Percentiles rank a stretch among this genome's conserved stretches.
Evolutionary conservation across 2,329 filamentous ascomycete species (phyloP).

Genomic region (Dactylellina leptospora): DNA sequence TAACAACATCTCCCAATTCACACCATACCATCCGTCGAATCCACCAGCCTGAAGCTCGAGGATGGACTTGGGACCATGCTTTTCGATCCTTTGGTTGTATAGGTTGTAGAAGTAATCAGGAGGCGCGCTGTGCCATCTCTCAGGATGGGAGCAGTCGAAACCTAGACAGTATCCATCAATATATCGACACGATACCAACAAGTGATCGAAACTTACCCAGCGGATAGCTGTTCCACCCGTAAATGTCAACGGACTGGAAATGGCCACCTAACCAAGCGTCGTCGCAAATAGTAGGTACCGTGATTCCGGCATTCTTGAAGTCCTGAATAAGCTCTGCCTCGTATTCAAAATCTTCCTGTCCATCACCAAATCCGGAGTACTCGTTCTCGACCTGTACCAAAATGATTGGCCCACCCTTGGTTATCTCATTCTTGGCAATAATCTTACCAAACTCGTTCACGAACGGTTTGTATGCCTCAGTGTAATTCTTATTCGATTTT

Average conservation of each 20-base stretch:
- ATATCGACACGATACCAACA: not conserved
- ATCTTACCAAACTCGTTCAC: constrained; percentile 63
- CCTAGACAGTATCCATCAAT: not conserved
- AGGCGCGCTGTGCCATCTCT: constrained; percentile 36
- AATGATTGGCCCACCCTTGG: constrained; percentile 71
- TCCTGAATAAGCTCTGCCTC: constrained; percentile 31
- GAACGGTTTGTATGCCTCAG: constrained; percentile 64
- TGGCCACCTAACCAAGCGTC: constrained; percentile 43
- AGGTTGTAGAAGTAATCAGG: constrained; percentile 43
- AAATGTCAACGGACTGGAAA: constrained; percentile 48
- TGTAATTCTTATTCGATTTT: constrained; percentile 61
- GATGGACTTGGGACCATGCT: constrained; percentile 31
- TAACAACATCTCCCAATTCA: not conserved
- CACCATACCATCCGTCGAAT: constrained; percentile 72
- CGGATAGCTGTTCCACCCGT: constrained; percentile 50
- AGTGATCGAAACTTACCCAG: not conserved
- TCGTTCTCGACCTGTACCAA: constrained; percentile 72
- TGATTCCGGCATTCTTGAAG: constrained; percentile 43
- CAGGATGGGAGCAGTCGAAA: constrained; percentile 45
- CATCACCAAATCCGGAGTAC: constrained; percentile 66
- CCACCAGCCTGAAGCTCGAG: constrained; percentile 73
- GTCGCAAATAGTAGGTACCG: constrained; percentile 43
- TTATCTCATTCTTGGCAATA: constrained; percentile 65
- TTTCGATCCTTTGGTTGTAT: constrained; percentile 37
- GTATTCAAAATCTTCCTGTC: constrained; percentile 37